Base-by-base conservation (phyloP, 345 rosid genomes). In the Eucalyptus decipiens region DNA sequence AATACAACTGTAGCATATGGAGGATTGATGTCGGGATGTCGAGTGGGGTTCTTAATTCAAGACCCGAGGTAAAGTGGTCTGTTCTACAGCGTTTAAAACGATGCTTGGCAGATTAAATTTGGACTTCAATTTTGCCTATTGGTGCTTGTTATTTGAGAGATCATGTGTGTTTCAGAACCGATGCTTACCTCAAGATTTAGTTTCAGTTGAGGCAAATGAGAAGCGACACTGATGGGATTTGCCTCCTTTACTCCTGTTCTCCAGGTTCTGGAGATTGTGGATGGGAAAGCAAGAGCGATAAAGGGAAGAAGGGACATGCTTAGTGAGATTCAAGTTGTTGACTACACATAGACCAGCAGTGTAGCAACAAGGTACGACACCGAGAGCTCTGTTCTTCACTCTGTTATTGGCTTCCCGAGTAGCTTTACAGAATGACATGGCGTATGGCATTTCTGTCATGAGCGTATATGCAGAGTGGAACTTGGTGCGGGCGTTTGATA, bases 21-120 rank as follows among this genome's bases (percentile, higher is more conserved):
- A 92, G 98, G 37, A 80, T 97, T 86, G 99, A 97, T 90, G 99
- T 97, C 13, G 99, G 99, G 90, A 97, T 97, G 99, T 97, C 99
- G 49, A 94, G 97, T 90, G 99, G 99, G 88, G 97, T 97, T 92
- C 95, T 97, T 86, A 92, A 94, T 85, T 96, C 98, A 89, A 96
- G 97, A 90, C 99, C 98, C 28, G 99, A 97, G 99, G 99, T 97
- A 93, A 89, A 54, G n/a, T 49, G 21, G 47, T 76, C 47, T 86
- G 58, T 87, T 26, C 86, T 23, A 87, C 48, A 43, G 62, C 14
- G 40, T 18, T 67, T 85, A 60, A 32, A 86, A 86, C 34, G 49
- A 24, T 18, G 21, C 8, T 3, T n/a, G 58, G 60, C 5, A 52
- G 37, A 89, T 24, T 56, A 21, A 43, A 24, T 60, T 26, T 45